These are phyloP conservation scores for Plantago ovata DNA, from an alignment of 257 asterid genomes.

Conservation along the genomic window DNA sequence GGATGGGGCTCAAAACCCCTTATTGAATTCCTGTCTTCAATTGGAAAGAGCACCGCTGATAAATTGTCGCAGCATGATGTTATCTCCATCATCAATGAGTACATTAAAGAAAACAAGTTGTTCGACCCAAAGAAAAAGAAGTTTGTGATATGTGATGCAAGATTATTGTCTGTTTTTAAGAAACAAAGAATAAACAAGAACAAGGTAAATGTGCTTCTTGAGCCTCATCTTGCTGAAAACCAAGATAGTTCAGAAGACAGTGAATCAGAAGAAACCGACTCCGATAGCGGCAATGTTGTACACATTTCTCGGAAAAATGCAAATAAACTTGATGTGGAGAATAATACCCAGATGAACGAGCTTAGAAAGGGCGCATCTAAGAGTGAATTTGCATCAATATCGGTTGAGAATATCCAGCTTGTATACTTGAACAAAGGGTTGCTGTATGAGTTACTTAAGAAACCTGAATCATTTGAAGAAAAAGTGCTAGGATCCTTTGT, in stretches of 20 bases:
- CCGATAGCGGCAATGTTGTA: slow-evolving; percentile 28
- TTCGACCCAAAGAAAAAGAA: slow-evolving; percentile 44
- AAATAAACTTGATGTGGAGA: slow-evolving; percentile 28
- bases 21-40: slow-evolving; percentile 51
- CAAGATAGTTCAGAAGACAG: slow-evolving; percentile 48
- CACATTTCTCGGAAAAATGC: slow-evolving; percentile 28
- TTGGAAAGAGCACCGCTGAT: slow-evolving; percentile 47
- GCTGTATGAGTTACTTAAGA: slow-evolving; percentile 46
- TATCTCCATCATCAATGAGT: slow-evolving; percentile 38
- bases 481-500: slow-evolving; percentile 75
- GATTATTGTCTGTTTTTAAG: slow-evolving; percentile 42
- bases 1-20: slow-evolving; percentile 87
- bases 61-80: slow-evolving; percentile 55
- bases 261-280: slow-evolving; percentile 29
- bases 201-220: slow-evolving; percentile 49
- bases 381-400: slow-evolving; percentile 52
- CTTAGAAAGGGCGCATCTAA: slow-evolving; percentile 18
- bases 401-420: slow-evolving; percentile 62
- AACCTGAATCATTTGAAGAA: slow-evolving; percentile 53
- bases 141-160: slow-evolving; percentile 49
- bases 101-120: slow-evolving; percentile 49
- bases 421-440: slow-evolving; percentile 69
- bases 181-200: slow-evolving; percentile 31
- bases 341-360: slow-evolving; percentile 23
- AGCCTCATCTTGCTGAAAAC: slow-evolving; percentile 57